Evolutionary conservation across 169 alveolate species (phyloP).

Genomic region (Eimeria falciformis): DNA sequence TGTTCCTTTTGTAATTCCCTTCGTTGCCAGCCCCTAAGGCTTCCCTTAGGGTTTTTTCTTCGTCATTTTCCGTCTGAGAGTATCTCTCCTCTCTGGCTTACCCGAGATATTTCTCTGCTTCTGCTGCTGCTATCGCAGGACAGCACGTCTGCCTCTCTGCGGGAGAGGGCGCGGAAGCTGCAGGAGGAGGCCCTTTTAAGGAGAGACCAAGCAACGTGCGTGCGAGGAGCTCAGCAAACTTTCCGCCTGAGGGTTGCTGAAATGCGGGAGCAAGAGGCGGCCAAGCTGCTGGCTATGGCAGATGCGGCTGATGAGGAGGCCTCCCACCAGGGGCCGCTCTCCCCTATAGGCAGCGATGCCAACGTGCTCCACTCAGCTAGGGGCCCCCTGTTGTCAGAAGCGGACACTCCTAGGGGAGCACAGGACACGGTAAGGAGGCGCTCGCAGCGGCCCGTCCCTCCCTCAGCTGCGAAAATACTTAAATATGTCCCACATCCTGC

Average conservation of each 20-base stretch:
- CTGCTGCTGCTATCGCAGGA: conserved; percentile 26
- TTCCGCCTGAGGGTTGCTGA: conserved; percentile 27
- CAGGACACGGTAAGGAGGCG: too few relatives aligned
- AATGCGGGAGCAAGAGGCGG: conserved; percentile 54
- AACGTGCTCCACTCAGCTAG: not conserved
- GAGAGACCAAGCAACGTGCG: conserved; percentile 60
- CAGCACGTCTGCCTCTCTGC: conserved; percentile 43
- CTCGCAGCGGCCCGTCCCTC: too few relatives aligned
- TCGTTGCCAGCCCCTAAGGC: too few relatives aligned
- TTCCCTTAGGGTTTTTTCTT: too few relatives aligned
- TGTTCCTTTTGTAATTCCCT: too few relatives aligned
- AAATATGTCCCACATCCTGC: too few relatives aligned
- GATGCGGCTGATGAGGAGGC: not conserved
- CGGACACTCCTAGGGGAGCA: too few relatives aligned
- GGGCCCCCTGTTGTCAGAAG: conserved; percentile 15
- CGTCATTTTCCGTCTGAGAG: not conserved
- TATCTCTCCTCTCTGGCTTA: too few relatives aligned
- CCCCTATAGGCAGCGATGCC: conserved; percentile 5
- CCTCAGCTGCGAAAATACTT: too few relatives aligned
- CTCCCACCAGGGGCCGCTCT: not conserved
- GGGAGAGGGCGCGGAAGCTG: conserved; percentile 44
- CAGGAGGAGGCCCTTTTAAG: conserved; percentile 48
- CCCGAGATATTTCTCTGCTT: not conserved
- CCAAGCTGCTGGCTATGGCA: conserved; percentile 7
- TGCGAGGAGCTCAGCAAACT: conserved; percentile 42